A percentile compares a stretch with the other conserved stretches of the same genome.
Conservation (phyloP, 176 grass and related monocot genomes). For the Ampelocalamus luodianensis region DNA sequence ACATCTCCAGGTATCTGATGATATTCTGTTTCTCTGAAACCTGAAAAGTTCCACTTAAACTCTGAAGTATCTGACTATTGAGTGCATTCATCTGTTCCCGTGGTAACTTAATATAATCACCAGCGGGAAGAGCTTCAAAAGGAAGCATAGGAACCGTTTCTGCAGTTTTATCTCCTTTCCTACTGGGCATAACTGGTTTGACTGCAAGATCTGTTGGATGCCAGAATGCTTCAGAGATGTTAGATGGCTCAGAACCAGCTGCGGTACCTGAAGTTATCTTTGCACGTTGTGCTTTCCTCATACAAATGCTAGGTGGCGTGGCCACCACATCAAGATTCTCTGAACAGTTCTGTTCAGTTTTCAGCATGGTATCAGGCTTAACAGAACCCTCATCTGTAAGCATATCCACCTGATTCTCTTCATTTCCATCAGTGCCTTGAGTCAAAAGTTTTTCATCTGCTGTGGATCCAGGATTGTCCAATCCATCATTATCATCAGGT, state of each 20-base stretch:
- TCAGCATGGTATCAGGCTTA: constrained; percentile 50
- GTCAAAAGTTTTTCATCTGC: constrained; percentile 48
- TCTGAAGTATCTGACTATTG: constrained; percentile 77
- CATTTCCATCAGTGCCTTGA: constrained; percentile 59
- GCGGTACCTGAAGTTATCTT: constrained; percentile 56
- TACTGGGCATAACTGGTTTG: constrained; percentile 95
- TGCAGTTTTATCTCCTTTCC: constrained; percentile 76
- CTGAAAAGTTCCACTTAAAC: constrained; percentile 84
- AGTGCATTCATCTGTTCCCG: constrained; percentile 76
- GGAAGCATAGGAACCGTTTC: constrained; percentile 59
- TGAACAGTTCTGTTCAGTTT: constrained; percentile 55
- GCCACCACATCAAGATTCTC: constrained; percentile 61
- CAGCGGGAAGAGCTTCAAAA: constrained; percentile 70
- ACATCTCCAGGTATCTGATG: constrained; percentile 85
- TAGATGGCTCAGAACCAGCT: constrained; percentile 65
- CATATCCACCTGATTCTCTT: constrained; percentile 71
- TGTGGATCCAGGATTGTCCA: constrained; percentile 59
- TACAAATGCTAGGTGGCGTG: constrained; percentile 65
- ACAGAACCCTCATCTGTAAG: constrained; percentile 55
- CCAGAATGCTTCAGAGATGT: constrained; percentile 82
- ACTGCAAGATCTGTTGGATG: constrained; percentile 89
- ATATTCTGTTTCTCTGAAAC: constrained; percentile 96
- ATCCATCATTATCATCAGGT: constrained; percentile 74
- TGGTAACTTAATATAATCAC: constrained; percentile 82
- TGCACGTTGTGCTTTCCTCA: constrained; percentile 66